phyloP scores from a whole-genome alignment of 495 filamentous ascomycete genomes.

The Penicillium tannophilum region DNA sequence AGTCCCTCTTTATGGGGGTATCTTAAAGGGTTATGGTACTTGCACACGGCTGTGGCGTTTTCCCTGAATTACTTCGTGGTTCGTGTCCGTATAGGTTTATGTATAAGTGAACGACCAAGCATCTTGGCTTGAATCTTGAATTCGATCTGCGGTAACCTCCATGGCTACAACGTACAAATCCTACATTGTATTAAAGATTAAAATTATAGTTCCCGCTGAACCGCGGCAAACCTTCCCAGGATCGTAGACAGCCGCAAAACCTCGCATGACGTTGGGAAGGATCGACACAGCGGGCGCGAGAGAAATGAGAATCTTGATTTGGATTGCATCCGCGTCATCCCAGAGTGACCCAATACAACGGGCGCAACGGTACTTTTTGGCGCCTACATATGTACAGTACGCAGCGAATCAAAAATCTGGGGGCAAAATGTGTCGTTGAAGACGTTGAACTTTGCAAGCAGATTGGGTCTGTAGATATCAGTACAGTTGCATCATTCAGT shows the following conservation, averaged over 20 bases:
- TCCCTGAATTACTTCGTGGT: neutral
- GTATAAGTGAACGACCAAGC: neutral
- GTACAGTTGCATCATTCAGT: neutral
- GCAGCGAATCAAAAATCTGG: slow-evolving; percentile 1
- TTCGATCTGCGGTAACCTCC: no score
- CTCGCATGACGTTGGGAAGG: neutral
- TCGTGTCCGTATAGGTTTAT: neutral
- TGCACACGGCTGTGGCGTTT: slow-evolving; percentile 6
- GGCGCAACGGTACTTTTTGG: neutral
- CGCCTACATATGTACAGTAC: neutral
- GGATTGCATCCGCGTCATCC: neutral
- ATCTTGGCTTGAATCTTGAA: no score
- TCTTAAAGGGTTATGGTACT: neutral
- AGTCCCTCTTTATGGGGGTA: neutral
- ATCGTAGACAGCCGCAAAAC: neutral
- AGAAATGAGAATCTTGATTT: slow-evolving; percentile 2
- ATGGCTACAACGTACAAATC: no score
- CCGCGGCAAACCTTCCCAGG: slow-evolving; percentile 3
- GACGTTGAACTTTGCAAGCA: no score
- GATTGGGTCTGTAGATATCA: slow-evolving; percentile 1
- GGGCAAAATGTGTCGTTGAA: neutral
- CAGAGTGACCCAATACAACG: neutral
- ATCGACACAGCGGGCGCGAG: neutral
- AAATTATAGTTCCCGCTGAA: neutral
- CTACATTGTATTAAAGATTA: no score